Percentiles rank a stretch among this genome's conserved stretches.
Evolutionary conservation across 345 rosid genomes (phyloP).

Genomic region (Diplotaxis tenuifolia): DNA sequence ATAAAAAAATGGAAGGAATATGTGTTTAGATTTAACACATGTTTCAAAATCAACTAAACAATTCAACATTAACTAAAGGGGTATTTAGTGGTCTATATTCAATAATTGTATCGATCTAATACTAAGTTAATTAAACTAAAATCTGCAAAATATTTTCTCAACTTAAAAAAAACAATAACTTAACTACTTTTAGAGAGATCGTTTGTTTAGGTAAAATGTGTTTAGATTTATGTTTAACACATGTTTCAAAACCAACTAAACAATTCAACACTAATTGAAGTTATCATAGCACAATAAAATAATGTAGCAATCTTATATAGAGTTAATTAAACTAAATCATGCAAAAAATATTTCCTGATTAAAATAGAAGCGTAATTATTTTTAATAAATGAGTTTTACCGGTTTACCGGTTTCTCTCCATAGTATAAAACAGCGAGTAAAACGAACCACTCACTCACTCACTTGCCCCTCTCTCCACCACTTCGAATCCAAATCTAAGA

Average conservation of each 20-base stretch:
- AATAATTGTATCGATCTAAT: not conserved
- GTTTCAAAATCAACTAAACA: not conserved
- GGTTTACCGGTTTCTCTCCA: no score
- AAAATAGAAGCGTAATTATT: not conserved
- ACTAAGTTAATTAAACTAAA: not conserved
- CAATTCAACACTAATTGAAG: not conserved
- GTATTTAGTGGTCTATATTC: no score
- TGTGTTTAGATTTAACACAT: not conserved
- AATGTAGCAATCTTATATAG: not conserved
- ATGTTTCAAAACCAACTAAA: not conserved
- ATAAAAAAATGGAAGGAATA: no score
- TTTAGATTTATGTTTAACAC: not conserved
- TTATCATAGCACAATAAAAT: no score
- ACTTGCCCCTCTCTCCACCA: conserved; percentile 26
- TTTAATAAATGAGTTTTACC: not conserved
- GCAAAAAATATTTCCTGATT: no score
- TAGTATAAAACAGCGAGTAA: no score
- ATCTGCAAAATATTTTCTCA: no score
- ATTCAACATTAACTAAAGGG: not conserved
- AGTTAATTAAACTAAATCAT: not conserved
- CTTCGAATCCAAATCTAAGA: conserved; percentile 9
- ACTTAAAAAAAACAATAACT: no score
- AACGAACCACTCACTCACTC: not conserved
- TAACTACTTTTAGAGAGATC: no score
- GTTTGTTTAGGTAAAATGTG: no score